A percentile compares a stretch with the other conserved stretches of the same genome.
phyloP scores from a whole-genome alignment of 179 eudicot genomes.

The Silene vulgaris region DNA sequence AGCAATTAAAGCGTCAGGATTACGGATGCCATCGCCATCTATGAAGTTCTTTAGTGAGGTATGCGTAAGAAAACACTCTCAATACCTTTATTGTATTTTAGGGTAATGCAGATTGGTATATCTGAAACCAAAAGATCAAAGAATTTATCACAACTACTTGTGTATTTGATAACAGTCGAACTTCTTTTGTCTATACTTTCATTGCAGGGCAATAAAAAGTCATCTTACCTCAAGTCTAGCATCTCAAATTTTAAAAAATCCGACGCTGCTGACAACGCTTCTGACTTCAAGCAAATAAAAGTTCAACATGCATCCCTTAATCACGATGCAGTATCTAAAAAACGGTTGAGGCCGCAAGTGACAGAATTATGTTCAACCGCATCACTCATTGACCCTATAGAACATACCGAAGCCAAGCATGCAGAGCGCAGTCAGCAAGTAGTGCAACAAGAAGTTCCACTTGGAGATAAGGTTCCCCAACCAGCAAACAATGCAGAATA shows the following conservation, averaged over 20 bases:
- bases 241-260: slow-evolving; percentile 27
- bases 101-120: neutral
- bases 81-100: neutral
- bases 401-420: slow-evolving; percentile 13
- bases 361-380: slow-evolving; percentile 29
- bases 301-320: neutral
- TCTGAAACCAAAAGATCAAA: neutral
- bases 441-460: slow-evolving; percentile 21
- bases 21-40: slow-evolving; percentile 92
- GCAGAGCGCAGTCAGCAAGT: slow-evolving; percentile 19
- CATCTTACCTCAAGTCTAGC: slow-evolving; percentile 28
- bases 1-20: slow-evolving; percentile 61
- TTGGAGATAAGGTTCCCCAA: slow-evolving; percentile 18
- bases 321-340: slow-evolving; percentile 10
- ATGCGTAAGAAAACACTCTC: slow-evolving; percentile 11
- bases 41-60: slow-evolving; percentile 80
- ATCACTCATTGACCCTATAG: slow-evolving; percentile 18
- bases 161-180: slow-evolving; percentile 34
- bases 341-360: slow-evolving; percentile 5
- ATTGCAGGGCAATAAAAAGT: slow-evolving; percentile 25
- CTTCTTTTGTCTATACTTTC: slow-evolving; percentile 23
- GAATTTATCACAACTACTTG: slow-evolving; percentile 11
- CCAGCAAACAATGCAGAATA: slow-evolving; percentile 6
- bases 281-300: slow-evolving; percentile 22
- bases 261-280: slow-evolving; percentile 18